A percentile compares a stretch with the other conserved stretches of the same genome.
phyloP scores from a whole-genome alignment of 1,139 yeast species.

The Scheffersomyces lignicola region DNA sequence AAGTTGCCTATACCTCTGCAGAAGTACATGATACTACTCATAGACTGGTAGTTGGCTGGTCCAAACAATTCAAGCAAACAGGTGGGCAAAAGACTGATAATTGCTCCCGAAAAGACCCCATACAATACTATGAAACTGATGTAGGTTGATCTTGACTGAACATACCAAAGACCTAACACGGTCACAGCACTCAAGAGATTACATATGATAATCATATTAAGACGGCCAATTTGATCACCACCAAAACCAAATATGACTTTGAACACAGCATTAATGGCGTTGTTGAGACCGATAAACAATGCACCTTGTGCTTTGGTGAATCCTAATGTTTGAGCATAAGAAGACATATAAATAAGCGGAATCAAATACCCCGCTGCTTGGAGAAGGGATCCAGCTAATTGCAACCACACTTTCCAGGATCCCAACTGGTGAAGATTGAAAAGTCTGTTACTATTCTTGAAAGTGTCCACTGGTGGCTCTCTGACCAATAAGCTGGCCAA shows the following conservation, averaged over 20 bases:
- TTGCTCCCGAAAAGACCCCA: constrained; percentile 38
- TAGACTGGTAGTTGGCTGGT: constrained; percentile 25
- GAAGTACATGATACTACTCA: constrained; percentile 28
- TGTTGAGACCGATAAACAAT: constrained; percentile 41
- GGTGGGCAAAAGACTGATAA: constrained; percentile 39
- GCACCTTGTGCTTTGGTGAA: constrained; percentile 37
- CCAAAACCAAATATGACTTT: constrained; percentile 36
- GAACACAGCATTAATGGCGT: constrained; percentile 39
- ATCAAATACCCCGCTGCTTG: constrained; percentile 45
- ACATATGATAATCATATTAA: constrained; percentile 38
- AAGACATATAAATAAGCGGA: constrained; percentile 42
- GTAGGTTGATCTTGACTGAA: constrained; percentile 25
- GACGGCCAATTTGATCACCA: constrained; percentile 37
- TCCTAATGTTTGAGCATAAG: constrained; percentile 37
- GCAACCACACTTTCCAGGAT: constrained; percentile 23
- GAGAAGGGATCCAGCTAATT: constrained; percentile 30
- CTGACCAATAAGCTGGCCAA: constrained; percentile 21
- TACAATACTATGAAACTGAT: constrained; percentile 39
- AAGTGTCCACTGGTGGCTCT: constrained; percentile 15
- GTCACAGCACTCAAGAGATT: constrained; percentile 29
- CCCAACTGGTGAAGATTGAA: constrained; percentile 17
- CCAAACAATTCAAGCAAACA: constrained; percentile 42
- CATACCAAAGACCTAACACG: constrained; percentile 33
- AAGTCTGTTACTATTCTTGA: constrained; percentile 17
- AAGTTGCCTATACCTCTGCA: constrained; percentile 31